Base-by-base conservation (phyloP, 352 stramenopile genomes). In the Phytophthora tentaculata region DNA sequence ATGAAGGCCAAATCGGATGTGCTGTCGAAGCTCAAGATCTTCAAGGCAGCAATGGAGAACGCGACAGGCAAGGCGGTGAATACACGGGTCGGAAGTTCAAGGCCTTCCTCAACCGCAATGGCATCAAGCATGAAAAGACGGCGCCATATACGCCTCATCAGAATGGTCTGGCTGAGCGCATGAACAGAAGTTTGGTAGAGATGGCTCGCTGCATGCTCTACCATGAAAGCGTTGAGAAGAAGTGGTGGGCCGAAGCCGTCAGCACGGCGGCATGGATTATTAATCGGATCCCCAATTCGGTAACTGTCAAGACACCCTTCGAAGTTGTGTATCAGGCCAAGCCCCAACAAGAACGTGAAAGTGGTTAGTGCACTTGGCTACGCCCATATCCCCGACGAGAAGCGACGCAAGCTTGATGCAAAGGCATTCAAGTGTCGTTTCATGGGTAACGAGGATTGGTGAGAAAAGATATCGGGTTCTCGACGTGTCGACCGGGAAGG, bases 281-380 rank as follows among this genome's bases (percentile, higher is more conserved):
- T 8, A 32, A 32, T 32, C 28, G 28, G 28, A 32, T 5, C 9
- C 28, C 28, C 28, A 32, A 32, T 32, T 32, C 28, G 28, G 28
- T 32, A 32, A 32, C 28, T 5, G 28, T 9, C 28, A 32, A 32
- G 28, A 32, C 28, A 32, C 28, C 28, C 28, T 32, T 32, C 28
- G 28, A 32, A 32, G 9, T 32, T 32, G 28, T 32, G 28, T 32
- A 8, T 8, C 28, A 32, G 5, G 28, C 9, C 5, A 9, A 32
- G 28, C 54, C 39, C 4, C 23, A 52, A 17, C 19, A 64, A 67
- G 16, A 47, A 69, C 57, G 7, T 76, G 17, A 61, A 57, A 12
- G 56, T 56, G 54, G 51, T 64, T 12, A 29, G 45, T 64, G 44
- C 56, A 23, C 5, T 64, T 43, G 61, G 56, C 13, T 71, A 65